Evolutionary conservation across 2,329 filamentous ascomycete genomes (phyloP), one percentile per base, ranked within the genome.

Genomic region (Apiospora aurea): DNA sequence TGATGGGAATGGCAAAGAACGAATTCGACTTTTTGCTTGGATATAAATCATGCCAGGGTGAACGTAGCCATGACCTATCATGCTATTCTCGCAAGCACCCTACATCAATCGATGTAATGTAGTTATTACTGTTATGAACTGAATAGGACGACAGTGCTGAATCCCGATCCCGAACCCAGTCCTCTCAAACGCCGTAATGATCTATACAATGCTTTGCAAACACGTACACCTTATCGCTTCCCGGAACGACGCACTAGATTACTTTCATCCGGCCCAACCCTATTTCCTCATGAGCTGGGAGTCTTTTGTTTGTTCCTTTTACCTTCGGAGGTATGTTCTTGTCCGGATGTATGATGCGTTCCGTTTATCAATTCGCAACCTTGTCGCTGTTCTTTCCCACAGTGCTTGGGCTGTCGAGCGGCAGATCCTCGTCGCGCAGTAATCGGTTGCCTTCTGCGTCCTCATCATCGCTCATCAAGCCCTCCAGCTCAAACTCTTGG

Each of bases 401-500:
- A 1, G 85, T 87, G 72, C 84, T 86, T 0, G 87, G 86, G 71
- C 84, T 88, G 70, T 85, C 85, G 11, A 84, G 79, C 34, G 77
- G 81, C 21, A 75, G 74, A 11, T 82, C 81, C 41, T 81, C 80
- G n/a, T 81, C 80, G 46, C 76, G 69, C 44, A 75, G 76, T 61
- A 82, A 82, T 70, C 83, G 80, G 76, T 84, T 83, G 24, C 80
- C 76, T 57, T 85, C 85, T 16, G 89, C 84, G 5, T 92, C 92
- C 70, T 97, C 95, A 24, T 97, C 95, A 64, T 97, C 95, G 72
- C 93, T 96, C 80, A 95, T 95, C 51, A 99, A 83, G 0, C 94
- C 96, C 73, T 96, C 94, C 0, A 99, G 87, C 83, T 98, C 96
- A 80, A 97, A 99, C 77, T 97, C 95, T 79, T 98, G 93, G 0